phyloP scores from a whole-genome alignment of 129 eudicot genomes.

The Escallonia rubra region DNA sequence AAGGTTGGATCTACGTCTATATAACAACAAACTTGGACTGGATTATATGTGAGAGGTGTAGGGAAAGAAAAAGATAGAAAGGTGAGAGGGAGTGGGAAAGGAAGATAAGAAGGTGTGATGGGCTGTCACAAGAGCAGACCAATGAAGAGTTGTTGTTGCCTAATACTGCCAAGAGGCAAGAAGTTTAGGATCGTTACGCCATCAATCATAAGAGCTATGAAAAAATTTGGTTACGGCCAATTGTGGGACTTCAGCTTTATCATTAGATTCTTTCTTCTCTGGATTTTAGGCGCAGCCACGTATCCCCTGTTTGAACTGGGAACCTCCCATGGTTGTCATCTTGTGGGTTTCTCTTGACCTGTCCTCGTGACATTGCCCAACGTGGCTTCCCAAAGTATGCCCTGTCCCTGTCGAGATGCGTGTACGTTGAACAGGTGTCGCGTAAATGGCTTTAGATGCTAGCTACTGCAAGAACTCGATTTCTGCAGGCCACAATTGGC shows the following conservation, averaged over 20 bases:
- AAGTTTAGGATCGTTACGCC: neutral
- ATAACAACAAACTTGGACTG: no score
- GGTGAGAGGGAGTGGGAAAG: neutral
- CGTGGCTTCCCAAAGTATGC: neutral
- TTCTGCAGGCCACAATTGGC: neutral
- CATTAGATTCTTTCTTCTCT: constrained; percentile 1
- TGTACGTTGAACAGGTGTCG: constrained; percentile 2
- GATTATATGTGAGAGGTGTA: no score
- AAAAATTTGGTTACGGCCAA: neutral
- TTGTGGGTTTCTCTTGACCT: neutral
- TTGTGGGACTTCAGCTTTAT: neutral
- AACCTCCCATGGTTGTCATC: constrained; percentile 6
- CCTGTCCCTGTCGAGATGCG: constrained; percentile 15
- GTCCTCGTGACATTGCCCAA: neutral
- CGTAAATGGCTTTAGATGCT: neutral
- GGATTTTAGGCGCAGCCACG: constrained; percentile 2
- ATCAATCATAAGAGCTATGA: neutral
- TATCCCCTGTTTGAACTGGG: constrained; percentile 1
- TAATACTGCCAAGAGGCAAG: neutral
- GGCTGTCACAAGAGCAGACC: neutral
- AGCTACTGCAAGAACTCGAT: neutral
- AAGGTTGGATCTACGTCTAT: neutral
- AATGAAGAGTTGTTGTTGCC: neutral
- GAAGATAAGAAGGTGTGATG: neutral
- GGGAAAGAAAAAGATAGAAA: no score